Evolutionary conservation across 2,329 filamentous ascomycete species (phyloP), one percentile per base, ranked within the genome.

Genomic region (Diaporthe citri): DNA sequence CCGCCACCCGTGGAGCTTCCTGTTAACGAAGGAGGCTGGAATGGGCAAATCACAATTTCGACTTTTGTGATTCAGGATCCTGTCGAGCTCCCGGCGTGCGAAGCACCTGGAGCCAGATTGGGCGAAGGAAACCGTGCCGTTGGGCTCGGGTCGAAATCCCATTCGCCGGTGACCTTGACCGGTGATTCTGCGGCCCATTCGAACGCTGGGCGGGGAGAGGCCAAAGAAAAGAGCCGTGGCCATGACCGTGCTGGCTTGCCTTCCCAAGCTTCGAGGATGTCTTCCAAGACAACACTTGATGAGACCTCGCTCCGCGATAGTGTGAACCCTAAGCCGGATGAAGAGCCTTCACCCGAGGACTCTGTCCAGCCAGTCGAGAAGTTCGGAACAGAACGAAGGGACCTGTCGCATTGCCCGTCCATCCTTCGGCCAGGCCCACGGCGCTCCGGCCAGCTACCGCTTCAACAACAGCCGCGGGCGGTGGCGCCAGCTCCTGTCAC

Each of bases 1-100:
- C 87, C 87, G 0, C 80, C 84, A 0, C 85, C 87, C 0, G 82
- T 88, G 4, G 87, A 89, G 78, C 84, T 89, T 76, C 84, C 82
- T 1, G 85, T 85, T 62, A 82, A 82, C 36, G 62, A 57, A 25
- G 80, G 81, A 9, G 77, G 85, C 9, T 78, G 85, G 6, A 82
- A 84, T 0, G 46, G 75, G 79, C 31, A 55, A 31, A 52, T 25
- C 31, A 72, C 71, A 55, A 56, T 71, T 5, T n/a, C 48, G 20
- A 71, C 51, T 15, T 71, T 72, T 39, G 75, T 73, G 8, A 76
- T 78, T 31, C 20, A 76, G 48, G 75, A 77, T 12, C 78, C 80
- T 15, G 82, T 84, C 34, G 85, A 90, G 80, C 75, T 88, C 36
- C 82, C 85, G 3, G 80, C 82, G 76, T 77, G 83, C 39, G 79